Percentiles rank a stretch among this genome's conserved stretches.
Conservation (phyloP, 202 grass and related monocot species). For the Panicum hallii region DNA sequence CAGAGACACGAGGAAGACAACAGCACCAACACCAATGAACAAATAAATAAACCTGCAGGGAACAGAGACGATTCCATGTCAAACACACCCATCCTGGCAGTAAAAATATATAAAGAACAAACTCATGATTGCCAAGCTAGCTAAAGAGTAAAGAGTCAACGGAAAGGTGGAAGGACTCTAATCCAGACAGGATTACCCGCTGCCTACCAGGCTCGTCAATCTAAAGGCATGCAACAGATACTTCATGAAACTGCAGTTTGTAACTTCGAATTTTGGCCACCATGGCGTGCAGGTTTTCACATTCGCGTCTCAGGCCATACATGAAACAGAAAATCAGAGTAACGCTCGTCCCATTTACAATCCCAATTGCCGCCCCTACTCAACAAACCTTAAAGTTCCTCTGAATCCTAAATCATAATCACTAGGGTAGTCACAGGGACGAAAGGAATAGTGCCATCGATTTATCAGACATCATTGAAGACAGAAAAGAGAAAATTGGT, state of each 20-base stretch:
- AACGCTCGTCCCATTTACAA: not conserved
- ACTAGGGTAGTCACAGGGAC: not conserved
- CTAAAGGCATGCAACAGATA: not conserved
- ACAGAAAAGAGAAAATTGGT: not conserved
- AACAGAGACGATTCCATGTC: constrained; percentile 16
- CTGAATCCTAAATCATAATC: constrained; percentile 45
- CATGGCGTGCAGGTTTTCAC: not conserved
- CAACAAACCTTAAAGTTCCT: constrained; percentile 4
- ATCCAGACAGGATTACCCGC: not conserved
- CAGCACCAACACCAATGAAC: constrained; percentile 79
- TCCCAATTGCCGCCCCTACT: not conserved
- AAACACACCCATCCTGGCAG: not conserved
- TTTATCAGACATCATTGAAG: not conserved
- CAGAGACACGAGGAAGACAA: constrained; percentile 79
- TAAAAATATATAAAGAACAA: constrained; percentile 29
- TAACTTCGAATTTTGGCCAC: not conserved
- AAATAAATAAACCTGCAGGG: constrained; percentile 89
- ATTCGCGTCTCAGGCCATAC: not conserved
- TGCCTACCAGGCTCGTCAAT: not conserved
- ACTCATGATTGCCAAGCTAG: not conserved
- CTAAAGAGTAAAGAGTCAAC: not conserved
- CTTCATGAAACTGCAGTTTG: constrained; percentile 2
- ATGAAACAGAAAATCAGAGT: constrained; percentile 5
- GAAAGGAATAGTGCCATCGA: constrained; percentile 26
- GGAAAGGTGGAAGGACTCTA: not conserved